Conservation (phyloP, 495 filamentous ascomycete genomes). For the Penicillium canariense region DNA sequence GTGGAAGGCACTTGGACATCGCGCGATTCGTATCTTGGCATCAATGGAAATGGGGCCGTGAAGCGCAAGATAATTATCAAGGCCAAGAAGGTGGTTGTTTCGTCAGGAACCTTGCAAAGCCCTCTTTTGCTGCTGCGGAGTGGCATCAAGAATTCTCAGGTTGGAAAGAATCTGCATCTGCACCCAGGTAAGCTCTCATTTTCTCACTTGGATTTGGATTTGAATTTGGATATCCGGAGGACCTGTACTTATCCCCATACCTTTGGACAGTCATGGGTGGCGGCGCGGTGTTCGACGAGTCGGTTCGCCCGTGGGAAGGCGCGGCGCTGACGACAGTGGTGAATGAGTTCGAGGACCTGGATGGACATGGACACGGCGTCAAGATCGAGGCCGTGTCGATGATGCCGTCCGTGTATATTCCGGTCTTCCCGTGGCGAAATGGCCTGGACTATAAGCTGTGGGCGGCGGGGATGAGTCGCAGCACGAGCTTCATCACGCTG, state of each 20-base stretch:
- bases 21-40: constrained; percentile 58
- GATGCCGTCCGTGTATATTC: constrained; percentile 57
- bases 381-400: constrained; percentile 75
- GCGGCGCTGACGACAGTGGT: constrained; percentile 72
- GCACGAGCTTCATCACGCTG: constrained; percentile 66
- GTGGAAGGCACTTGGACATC: constrained; percentile 72
- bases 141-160: constrained; percentile 70
- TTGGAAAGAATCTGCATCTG: constrained; percentile 80
- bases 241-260: constrained; percentile 7
- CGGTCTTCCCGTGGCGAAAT: constrained; percentile 59
- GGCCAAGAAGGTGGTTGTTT: constrained; percentile 80
- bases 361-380: constrained; percentile 76
- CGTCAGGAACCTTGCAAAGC: constrained; percentile 68
- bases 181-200: constrained; percentile 58
- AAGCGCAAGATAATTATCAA: constrained; percentile 63
- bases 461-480: constrained; percentile 58
- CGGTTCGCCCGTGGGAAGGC: constrained; percentile 76
- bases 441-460: constrained; percentile 67
- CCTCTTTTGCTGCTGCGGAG: constrained; percentile 75
- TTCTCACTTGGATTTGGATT: no score
- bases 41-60: constrained; percentile 46
- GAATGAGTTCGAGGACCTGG: constrained; percentile 77
- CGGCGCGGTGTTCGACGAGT: constrained; percentile 61
- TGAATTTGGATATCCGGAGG: no score
- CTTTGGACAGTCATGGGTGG: constrained; percentile 46